Percentiles rank a stretch among this genome's conserved stretches.
Conservation (phyloP, 352 stramenopile genomes). For the Phytopythium kandeliae region DNA sequence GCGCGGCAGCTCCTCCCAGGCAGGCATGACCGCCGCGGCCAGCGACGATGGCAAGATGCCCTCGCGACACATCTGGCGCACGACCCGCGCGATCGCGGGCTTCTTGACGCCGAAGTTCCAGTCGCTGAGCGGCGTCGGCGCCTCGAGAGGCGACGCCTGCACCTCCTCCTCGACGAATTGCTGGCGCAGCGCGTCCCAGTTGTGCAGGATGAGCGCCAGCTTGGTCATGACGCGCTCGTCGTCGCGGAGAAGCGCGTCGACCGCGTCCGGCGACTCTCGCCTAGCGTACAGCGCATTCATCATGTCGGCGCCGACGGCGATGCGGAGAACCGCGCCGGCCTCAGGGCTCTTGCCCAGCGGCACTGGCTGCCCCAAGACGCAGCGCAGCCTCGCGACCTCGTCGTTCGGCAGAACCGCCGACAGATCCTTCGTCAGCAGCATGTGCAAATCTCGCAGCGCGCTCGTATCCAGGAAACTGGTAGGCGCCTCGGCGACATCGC, state of each 20-base stretch:
- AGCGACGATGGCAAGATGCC: slow-evolving; percentile 23
- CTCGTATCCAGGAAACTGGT: slow-evolving; percentile 29
- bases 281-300: slow-evolving; percentile 60
- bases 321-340: slow-evolving; percentile 59
- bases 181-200: slow-evolving; percentile 62
- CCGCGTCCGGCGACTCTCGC: slow-evolving; percentile 19
- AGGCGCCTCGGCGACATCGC: neutral
- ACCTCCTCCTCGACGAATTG: slow-evolving; percentile 55
- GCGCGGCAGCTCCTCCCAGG: neutral
- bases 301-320: slow-evolving; percentile 86
- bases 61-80: slow-evolving; percentile 49
- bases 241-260: slow-evolving; percentile 39
- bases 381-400: slow-evolving; percentile 43
- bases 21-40: neutral
- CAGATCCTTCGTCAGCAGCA: slow-evolving; percentile 65
- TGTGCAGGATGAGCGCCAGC: slow-evolving; percentile 56
- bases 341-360: slow-evolving; percentile 49
- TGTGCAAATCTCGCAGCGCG: slow-evolving; percentile 60
- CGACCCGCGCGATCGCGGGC: slow-evolving; percentile 45
- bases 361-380: slow-evolving; percentile 78
- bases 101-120: slow-evolving; percentile 79
- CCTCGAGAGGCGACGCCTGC: slow-evolving; percentile 23
- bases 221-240: slow-evolving; percentile 61
- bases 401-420: slow-evolving; percentile 44
- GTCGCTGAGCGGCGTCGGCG: slow-evolving; percentile 51